A percentile compares a stretch with the other conserved stretches of the same genome.
Evolutionary conservation across 768 basidiomycete species (phyloP).

Genomic region (Tulasnella sp.): DNA sequence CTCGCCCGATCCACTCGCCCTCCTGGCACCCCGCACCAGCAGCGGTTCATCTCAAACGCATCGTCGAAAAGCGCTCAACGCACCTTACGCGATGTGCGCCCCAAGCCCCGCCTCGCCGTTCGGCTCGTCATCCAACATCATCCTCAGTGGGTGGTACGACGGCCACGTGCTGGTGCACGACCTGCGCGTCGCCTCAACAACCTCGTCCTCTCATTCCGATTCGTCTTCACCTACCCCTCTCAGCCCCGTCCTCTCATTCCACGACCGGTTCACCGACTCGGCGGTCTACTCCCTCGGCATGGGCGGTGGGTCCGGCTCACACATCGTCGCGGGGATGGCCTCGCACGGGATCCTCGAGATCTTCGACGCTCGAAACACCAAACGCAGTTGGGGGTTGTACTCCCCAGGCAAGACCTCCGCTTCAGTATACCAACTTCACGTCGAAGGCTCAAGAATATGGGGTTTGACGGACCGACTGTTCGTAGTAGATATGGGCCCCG

Average conservation of each 20-base stretch:
- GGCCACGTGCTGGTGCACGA: conserved; percentile 70
- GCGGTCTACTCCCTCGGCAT: conserved; percentile 71
- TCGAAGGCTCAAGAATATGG: conserved; percentile 75
- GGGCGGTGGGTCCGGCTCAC: conserved; percentile 62
- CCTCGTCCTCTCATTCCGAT: conserved; percentile 14
- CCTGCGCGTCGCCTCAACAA: conserved; percentile 48
- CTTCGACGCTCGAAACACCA: conserved; percentile 62
- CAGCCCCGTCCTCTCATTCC: conserved; percentile 55
- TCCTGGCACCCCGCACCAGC: conserved; percentile 36
- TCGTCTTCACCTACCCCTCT: conserved; percentile 38
- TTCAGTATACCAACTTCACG: conserved; percentile 67
- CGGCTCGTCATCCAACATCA: conserved; percentile 62
- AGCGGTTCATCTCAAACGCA: conserved; percentile 36
- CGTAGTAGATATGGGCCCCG: conserved; percentile 74
- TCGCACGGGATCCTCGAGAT: conserved; percentile 73
- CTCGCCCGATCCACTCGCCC: conserved; percentile 46
- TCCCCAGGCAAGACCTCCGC: conserved; percentile 66
- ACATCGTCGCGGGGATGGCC: conserved; percentile 72
- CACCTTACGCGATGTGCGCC: conserved; percentile 57
- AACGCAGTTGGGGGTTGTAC: conserved; percentile 70
- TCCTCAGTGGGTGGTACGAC: conserved; percentile 82
- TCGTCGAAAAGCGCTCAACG: conserved; percentile 29
- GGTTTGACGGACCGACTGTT: conserved; percentile 76
- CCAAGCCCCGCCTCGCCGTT: conserved; percentile 61
- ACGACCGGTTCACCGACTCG: conserved; percentile 63